Base-by-base conservation (phyloP, 352 stramenopile species). In the Pythium aristosporum region DNA sequence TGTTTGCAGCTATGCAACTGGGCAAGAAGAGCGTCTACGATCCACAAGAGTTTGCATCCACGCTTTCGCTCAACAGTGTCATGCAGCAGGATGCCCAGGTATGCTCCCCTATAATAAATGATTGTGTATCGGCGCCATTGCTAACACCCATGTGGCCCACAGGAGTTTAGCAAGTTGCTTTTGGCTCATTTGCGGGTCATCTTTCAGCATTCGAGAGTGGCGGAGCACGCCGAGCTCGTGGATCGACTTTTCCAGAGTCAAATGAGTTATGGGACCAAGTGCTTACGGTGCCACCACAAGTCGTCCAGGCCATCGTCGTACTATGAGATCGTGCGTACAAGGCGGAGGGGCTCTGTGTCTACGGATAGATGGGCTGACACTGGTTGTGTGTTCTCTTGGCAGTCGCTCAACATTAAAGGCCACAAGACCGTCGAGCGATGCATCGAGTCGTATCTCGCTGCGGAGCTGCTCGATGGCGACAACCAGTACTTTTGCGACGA, bases 151-250 rank as follows among this genome's bases (percentile, higher is more conserved):
- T 46, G 43, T 54, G 18, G 25, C 2, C 28, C 30, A 34, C 30
- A 94, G 85, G 88, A 96, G 61, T 96, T 96, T 63, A 92, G 76
- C 59, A 96, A 96, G 62, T 68, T 96, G 53, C 68, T 96, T 51
- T 58, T 96, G 25, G 72, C 85, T 13, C 85, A 94, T 53, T 68
- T 96, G 63, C 76, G 83, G 30, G 79, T 74, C 10, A 92, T 94
- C 49, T 92, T 94, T 57, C 65, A 73, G 20, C 84, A 91, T 30
- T 90, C 83, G 37, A 71, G 70, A 42, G 61, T 89, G 18, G 60
- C 63, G 8, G 62, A 66, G 0, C 82, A 94, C 66, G 79, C 74
- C 67, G 76, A 89, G 37, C 69, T 92, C 15, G 79, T 96, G 25
- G 80, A 91, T 56, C 68, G 73, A 5, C 73, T 95, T 13, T 96